A percentile compares a stretch with the other conserved stretches of the same genome.
Conservation (phyloP, 805 yeast species). For the Priceomyces melissophilus region DNA sequence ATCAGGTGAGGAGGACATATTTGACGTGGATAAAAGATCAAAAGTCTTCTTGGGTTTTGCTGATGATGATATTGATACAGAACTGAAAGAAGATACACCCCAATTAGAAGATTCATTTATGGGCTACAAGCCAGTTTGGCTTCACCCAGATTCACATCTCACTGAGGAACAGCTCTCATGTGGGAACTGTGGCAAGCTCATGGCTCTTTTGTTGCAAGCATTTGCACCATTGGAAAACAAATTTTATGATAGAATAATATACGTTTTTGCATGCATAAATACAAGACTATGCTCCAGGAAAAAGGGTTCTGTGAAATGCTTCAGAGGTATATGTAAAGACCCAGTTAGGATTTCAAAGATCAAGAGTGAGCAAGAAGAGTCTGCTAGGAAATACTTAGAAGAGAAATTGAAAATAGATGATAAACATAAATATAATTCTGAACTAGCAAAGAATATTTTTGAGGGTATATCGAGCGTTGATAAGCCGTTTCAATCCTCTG, state of each 20-base stretch:
- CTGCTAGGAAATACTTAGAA: slow-evolving; percentile 31
- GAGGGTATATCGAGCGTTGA: slow-evolving; percentile 10
- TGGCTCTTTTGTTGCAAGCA: slow-evolving; percentile 75
- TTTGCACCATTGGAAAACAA: slow-evolving; percentile 72
- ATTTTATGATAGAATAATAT: slow-evolving; percentile 75
- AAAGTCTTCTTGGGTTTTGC: slow-evolving; percentile 59
- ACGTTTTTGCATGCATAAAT: slow-evolving; percentile 73
- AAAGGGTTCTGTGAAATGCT: slow-evolving; percentile 67
- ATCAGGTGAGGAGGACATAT: slow-evolving; percentile 46
- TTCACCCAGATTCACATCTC: slow-evolving; percentile 59
- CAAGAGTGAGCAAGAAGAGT: slow-evolving; percentile 30
- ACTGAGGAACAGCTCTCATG: slow-evolving; percentile 53
- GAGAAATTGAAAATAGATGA: slow-evolving; percentile 41
- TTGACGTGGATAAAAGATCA: slow-evolving; percentile 26
- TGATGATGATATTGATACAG: slow-evolving; percentile 53
- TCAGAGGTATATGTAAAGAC: slow-evolving; percentile 72
- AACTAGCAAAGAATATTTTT: slow-evolving; percentile 41
- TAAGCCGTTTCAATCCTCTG: slow-evolving; percentile 18
- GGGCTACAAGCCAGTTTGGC: slow-evolving; percentile 73
- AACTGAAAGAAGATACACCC: slow-evolving; percentile 38
- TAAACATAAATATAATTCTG: slow-evolving; percentile 35
- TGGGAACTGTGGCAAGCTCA: slow-evolving; percentile 55
- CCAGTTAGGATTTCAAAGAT: slow-evolving; percentile 42
- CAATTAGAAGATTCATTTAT: slow-evolving; percentile 67
- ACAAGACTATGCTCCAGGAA: slow-evolving; percentile 56